These are phyloP conservation scores for Hygrocybe coccinea DNA, from an alignment of 768 basidiomycete genomes.

Conservation along the genomic window DNA sequence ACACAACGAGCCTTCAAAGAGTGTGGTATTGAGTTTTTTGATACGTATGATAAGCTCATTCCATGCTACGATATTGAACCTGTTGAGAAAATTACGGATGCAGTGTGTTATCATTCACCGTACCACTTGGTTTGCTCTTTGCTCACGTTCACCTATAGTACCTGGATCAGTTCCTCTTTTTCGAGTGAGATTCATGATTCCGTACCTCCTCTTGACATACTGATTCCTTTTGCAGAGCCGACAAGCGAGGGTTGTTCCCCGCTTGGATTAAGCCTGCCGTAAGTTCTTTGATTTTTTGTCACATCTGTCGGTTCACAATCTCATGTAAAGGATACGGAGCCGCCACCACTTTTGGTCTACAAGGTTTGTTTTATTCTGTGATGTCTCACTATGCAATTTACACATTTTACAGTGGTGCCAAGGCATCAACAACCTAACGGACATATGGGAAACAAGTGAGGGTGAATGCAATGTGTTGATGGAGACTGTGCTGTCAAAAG, in stretches of 20 bases:
- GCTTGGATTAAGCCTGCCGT: conserved; percentile 97
- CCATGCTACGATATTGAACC: conserved; percentile 99
- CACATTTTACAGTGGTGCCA: conserved; percentile 74
- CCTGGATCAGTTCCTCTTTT: conserved; percentile 97
- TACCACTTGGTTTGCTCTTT: conserved; percentile 5
- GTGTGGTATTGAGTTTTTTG: conserved; percentile 93
- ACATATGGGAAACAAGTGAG: conserved; percentile 97
- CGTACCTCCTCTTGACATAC: background rate
- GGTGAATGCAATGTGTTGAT: conserved; percentile 98
- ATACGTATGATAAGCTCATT: conserved; percentile 97
- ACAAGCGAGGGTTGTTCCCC: conserved; percentile 97
- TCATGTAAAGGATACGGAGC: conserved; percentile 71
- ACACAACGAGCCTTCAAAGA: conserved; percentile 99
- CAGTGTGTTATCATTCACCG: conserved; percentile 45
- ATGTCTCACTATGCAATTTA: background rate
- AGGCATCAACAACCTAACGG: conserved; percentile 97
- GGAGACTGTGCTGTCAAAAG: conserved; percentile 97
- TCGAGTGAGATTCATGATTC: conserved; percentile 51
- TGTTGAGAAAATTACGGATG: conserved; percentile 99
- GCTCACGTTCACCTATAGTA: conserved; percentile 44
- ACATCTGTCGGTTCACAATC: background rate
- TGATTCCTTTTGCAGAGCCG: conserved; percentile 46
- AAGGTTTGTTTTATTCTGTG: conserved; percentile 43
- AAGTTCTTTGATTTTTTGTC: conserved; percentile 16
- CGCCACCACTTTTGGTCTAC: conserved; percentile 93